Conservation (phyloP, 352 stramenopile genomes). For the Pythium plurisporium region DNA sequence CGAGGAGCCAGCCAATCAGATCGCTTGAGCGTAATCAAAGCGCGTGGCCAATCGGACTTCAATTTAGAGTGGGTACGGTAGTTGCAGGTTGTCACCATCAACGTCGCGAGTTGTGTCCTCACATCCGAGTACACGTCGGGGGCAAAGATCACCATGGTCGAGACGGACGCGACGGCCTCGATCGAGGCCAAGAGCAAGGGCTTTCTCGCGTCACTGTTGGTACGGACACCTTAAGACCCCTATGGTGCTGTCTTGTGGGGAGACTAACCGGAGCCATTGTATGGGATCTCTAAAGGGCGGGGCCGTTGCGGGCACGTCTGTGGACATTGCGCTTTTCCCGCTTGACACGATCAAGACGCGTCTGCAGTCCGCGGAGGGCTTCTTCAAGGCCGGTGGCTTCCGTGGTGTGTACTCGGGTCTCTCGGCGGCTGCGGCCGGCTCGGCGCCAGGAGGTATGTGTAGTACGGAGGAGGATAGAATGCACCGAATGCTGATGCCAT, state of each 20-base stretch:
- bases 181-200: slow-evolving; percentile 43
- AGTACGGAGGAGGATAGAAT: too few relatives aligned
- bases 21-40: background rate
- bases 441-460: slow-evolving; percentile 80
- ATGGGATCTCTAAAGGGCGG: slow-evolving; percentile 51
- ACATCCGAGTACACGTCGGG: slow-evolving; percentile 10
- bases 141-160: slow-evolving; percentile 19
- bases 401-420: slow-evolving; percentile 90
- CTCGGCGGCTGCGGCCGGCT: slow-evolving; percentile 87
- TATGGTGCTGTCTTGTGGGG: too few relatives aligned
- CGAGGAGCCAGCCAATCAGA: slow-evolving; percentile 7
- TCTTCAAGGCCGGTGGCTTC: slow-evolving; percentile 97
- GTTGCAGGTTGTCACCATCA: background rate
- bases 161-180: slow-evolving; percentile 10
- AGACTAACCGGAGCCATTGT: background rate
- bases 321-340: slow-evolving; percentile 98
- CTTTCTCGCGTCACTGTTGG: slow-evolving; percentile 65
- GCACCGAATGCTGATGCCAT: background rate
- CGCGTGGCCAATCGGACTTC: background rate
- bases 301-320: slow-evolving; percentile 93
- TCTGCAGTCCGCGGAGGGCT: slow-evolving; percentile 95
- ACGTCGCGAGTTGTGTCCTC: slow-evolving; percentile 3
- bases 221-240: slow-evolving; percentile 18
- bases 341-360: slow-evolving; percentile 99
- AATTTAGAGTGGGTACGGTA: slow-evolving; percentile 12